Evolutionary conservation across 768 basidiomycete species (phyloP).

Genomic region (Lyophyllum decastes): DNA sequence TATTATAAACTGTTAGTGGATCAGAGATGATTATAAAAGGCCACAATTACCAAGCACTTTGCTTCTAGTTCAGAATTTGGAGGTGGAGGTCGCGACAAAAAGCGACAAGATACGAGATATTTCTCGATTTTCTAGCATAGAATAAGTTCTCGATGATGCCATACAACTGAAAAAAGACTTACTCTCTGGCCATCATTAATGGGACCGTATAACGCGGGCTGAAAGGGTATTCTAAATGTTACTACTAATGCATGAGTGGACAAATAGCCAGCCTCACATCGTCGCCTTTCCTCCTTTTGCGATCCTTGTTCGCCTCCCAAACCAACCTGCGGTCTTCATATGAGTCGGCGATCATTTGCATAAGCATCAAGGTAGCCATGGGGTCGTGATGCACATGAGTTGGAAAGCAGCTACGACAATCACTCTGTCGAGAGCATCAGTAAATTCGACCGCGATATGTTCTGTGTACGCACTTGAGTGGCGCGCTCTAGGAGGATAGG

Average conservation of each 20-base stretch:
- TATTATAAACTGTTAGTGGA: background rate
- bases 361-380: slow-evolving; percentile 9
- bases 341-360: slow-evolving; percentile 21
- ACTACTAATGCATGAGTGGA: background rate
- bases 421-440: background rate
- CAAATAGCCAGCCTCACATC: slow-evolving; percentile 5
- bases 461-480: background rate
- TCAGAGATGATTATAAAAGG: too few species aligned
- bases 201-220: slow-evolving; percentile 17
- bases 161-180: background rate
- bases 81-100: slow-evolving; percentile 8
- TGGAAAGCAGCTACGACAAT: background rate
- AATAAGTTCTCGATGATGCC: background rate
- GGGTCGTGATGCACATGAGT: slow-evolving; percentile 4
- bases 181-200: slow-evolving; percentile 16
- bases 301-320: slow-evolving; percentile 13
- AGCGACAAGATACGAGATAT: slow-evolving; percentile 9
- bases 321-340: slow-evolving; percentile 16
- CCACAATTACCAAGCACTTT: background rate
- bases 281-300: background rate
- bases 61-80: background rate
- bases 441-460: background rate
- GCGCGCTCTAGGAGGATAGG: background rate
- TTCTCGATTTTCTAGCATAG: slow-evolving; percentile 13
- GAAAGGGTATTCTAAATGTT: background rate